These are phyloP conservation scores for Phaseolus coccineus DNA, from an alignment of 331 rosid genomes.

Conservation along the genomic window DNA sequence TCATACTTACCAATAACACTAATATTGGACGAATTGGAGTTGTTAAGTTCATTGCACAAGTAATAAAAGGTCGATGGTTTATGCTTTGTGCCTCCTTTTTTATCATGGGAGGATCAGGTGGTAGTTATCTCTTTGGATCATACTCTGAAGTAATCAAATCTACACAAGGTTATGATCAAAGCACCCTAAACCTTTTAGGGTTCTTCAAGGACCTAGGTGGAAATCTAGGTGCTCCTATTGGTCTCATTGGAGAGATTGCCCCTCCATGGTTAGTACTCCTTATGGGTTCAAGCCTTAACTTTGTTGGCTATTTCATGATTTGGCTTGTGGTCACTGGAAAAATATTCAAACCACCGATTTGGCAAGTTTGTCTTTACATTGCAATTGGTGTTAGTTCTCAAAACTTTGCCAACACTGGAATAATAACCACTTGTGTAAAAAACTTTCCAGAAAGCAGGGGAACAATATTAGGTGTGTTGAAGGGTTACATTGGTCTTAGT, in stretches of 20 bases:
- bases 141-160: background rate
- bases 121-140: background rate
- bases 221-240: background rate
- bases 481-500: constrained; percentile 66
- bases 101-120: background rate
- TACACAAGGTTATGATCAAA: constrained; percentile 16
- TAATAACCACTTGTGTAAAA: constrained; percentile 59
- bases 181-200: background rate
- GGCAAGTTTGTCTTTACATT: background rate
- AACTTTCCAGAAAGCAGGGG: constrained; percentile 70
- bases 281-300: background rate
- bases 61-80: background rate
- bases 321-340: background rate
- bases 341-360: background rate
- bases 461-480: constrained; percentile 57
- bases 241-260: background rate
- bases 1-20: background rate
- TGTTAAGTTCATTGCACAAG: background rate
- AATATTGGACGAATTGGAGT: background rate
- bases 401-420: constrained; percentile 53
- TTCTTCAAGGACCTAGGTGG: background rate
- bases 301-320: constrained; percentile 4
- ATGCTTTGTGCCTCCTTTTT: background rate
- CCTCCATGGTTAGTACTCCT: background rate
- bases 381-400: background rate